A percentile compares a stretch with the other conserved stretches of the same genome.
Conservation (phyloP, 2,329 filamentous ascomycete species). For the Aspergillus chevalieri region DNA sequence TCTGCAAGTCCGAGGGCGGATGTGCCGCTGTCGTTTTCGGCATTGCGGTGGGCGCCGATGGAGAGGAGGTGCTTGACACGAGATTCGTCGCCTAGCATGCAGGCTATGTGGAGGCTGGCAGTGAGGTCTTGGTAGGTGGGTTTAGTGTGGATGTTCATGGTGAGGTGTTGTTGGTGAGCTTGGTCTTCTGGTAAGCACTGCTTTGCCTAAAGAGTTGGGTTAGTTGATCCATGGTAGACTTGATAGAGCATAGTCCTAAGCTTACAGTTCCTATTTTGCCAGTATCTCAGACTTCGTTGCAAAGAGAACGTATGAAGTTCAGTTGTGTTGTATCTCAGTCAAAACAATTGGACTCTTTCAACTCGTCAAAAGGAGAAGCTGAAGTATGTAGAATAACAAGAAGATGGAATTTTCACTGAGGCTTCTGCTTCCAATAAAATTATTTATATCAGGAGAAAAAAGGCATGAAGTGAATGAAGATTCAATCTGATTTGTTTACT, state of each 20-base stretch:
- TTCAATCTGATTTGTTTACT: too few species aligned
- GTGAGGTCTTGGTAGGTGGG: not conserved
- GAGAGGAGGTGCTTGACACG: constrained; percentile 5
- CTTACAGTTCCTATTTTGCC: too few species aligned
- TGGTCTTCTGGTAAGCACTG: not conserved
- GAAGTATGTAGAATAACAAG: too few species aligned
- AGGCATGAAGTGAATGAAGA: not conserved
- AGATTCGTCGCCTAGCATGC: constrained; percentile 2
- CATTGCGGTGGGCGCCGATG: constrained; percentile 6
- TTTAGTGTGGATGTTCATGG: not conserved
- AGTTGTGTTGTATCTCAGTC: too few species aligned
- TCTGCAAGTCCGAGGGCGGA: constrained; percentile 10
- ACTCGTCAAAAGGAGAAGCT: too few species aligned
- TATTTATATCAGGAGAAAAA: not conserved
- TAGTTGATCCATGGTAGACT: not conserved
- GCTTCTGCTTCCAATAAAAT: not conserved
- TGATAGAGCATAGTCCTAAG: too few species aligned
- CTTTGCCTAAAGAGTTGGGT: not conserved
- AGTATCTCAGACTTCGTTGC: too few species aligned
- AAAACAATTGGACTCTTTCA: too few species aligned
- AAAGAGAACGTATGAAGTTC: too few species aligned
- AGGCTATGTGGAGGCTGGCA: constrained; percentile 6
- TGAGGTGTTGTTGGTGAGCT: not conserved
- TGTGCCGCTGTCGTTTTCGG: constrained; percentile 3
- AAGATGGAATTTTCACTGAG: too few species aligned